Evolutionary conservation across 2,329 filamentous ascomycete species (phyloP).

Genomic region (Sporothrix brunneoviolacea): DNA sequence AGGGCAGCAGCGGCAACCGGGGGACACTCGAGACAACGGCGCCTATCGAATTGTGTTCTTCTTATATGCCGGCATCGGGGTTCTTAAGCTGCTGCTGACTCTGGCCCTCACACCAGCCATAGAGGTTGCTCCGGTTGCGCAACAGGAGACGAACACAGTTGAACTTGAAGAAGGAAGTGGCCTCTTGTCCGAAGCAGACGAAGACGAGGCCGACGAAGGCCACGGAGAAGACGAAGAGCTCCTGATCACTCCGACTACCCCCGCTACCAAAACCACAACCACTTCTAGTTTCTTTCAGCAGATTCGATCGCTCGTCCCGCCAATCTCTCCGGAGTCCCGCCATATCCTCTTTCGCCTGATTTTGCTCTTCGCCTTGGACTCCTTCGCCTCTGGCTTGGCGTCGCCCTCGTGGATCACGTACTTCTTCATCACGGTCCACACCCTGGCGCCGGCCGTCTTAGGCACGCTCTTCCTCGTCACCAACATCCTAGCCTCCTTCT

Average conservation of each 20-base stretch:
- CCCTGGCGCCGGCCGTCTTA: constrained; percentile 41
- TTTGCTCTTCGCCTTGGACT: constrained; percentile 37
- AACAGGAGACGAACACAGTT: not conserved
- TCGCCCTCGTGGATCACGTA: constrained; percentile 51
- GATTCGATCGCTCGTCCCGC: constrained; percentile 41
- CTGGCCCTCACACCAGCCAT: constrained; percentile 36
- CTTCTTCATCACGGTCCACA: constrained; percentile 45
- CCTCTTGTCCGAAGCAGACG: not conserved
- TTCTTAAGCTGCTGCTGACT: constrained; percentile 49
- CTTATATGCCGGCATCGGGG: constrained; percentile 49
- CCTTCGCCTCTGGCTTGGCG: constrained; percentile 38
- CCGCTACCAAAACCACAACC: too few relatives aligned
- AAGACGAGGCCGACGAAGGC: too few relatives aligned
- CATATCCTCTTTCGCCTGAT: constrained; percentile 51
- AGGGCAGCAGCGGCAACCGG: constrained; percentile 17
- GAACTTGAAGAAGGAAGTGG: not conserved
- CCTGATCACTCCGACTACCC: too few relatives aligned
- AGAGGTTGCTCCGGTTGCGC: constrained; percentile 24
- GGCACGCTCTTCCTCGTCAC: constrained; percentile 51
- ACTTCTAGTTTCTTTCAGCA: too few relatives aligned
- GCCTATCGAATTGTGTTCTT: constrained; percentile 53
- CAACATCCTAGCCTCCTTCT: constrained; percentile 43
- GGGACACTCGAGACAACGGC: constrained; percentile 8
- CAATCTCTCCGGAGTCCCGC: constrained; percentile 50
- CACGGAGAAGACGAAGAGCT: too few relatives aligned